A percentile compares a stretch with the other conserved stretches of the same genome.
Conservation (phyloP, 108 stramenopile genomes). For the Nannochloropsis gaditana region DNA sequence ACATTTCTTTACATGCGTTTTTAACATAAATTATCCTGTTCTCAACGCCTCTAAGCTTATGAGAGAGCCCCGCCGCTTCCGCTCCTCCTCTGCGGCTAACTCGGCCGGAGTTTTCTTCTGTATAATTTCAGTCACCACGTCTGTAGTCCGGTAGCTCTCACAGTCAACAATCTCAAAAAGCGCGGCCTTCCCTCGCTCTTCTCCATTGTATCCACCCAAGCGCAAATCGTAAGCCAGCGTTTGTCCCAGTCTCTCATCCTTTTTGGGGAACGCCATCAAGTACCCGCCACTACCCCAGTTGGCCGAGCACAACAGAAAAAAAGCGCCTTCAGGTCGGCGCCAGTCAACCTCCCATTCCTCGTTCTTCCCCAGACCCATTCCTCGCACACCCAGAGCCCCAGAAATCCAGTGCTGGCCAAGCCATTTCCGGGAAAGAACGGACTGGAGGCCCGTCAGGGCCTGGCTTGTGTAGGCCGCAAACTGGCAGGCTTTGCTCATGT, state of each 20-base stretch:
- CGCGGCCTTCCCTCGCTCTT: background rate
- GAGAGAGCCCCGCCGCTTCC: background rate
- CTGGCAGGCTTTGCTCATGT: background rate
- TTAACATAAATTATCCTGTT: background rate
- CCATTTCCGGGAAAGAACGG: background rate
- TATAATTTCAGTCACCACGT: background rate
- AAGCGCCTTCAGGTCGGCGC: background rate
- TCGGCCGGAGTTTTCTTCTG: constrained; percentile 9
- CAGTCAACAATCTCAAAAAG: background rate
- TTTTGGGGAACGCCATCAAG: background rate
- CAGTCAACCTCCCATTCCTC: constrained; percentile 9
- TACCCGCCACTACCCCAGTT: constrained; percentile 16
- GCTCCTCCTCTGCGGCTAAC: background rate
- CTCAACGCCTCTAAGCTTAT: background rate
- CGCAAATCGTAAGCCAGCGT: background rate
- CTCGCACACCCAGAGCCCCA: background rate
- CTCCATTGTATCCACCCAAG: background rate
- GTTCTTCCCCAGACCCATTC: background rate
- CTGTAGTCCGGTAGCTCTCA: background rate
- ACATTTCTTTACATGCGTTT: too few relatives aligned
- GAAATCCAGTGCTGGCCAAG: constrained; percentile 7
- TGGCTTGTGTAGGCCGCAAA: constrained; percentile 13
- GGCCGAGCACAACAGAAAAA: background rate
- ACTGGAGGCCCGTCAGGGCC: background rate
- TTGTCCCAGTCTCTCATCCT: background rate